Conservation (phyloP, 257 asterid species). For the Nyctanthes arbortristis region DNA sequence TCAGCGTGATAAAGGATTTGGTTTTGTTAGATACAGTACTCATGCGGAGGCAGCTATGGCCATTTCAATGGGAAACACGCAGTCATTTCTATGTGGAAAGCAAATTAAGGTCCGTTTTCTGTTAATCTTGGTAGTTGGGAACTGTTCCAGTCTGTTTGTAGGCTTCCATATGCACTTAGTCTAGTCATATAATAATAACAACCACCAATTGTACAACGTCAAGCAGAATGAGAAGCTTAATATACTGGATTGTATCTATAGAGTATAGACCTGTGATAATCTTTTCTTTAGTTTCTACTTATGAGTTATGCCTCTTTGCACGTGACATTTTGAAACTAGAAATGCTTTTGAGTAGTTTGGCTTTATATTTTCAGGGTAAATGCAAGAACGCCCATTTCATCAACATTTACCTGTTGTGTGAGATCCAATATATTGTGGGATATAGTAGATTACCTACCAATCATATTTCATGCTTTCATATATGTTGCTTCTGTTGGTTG, state of each 20-base stretch:
- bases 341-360: background rate
- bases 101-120: background rate
- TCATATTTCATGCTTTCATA: background rate
- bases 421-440: background rate
- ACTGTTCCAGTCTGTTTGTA: background rate
- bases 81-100: background rate
- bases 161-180: background rate
- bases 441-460: background rate
- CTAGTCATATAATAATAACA: background rate
- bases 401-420: background rate
- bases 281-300: background rate
- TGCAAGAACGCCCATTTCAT: background rate
- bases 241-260: background rate
- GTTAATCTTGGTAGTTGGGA: background rate
- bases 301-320: background rate
- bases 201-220: background rate
- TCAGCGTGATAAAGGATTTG: constrained; percentile 9
- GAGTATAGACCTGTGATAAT: background rate
- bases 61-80: constrained; percentile 2
- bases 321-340: background rate
- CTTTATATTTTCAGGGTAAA: background rate
- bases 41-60: constrained; percentile 17
- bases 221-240: background rate
- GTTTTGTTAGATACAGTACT: constrained; percentile 7
- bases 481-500: background rate